phyloP scores from a whole-genome alignment of 2,329 filamentous ascomycete species.

The Ceratocystiopsis brevicomis region DNA sequence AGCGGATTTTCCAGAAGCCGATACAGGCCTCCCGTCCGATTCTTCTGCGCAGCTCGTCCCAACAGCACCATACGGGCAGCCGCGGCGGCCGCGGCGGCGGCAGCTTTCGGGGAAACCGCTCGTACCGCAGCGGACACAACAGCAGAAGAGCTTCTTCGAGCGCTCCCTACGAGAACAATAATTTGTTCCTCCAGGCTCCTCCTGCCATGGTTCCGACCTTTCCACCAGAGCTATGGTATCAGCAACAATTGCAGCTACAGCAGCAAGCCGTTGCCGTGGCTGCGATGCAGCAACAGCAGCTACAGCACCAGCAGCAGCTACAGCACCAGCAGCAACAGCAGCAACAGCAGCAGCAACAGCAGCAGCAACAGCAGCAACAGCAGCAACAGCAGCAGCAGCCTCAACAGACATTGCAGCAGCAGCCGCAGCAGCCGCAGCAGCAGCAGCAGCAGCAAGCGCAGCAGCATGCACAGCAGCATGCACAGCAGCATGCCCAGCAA shows the following conservation, averaged over 20 bases:
- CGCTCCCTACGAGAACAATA: conserved; percentile 29
- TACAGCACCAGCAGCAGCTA: not conserved
- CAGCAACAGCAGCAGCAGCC: conserved; percentile 24
- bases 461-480: conserved; percentile 20
- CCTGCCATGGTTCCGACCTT: conserved; percentile 23
- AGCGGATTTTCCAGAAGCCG: conserved; percentile 40
- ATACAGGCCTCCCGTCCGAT: conserved; percentile 33
- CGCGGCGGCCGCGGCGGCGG: conserved; percentile 30
- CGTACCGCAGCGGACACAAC: conserved; percentile 25
- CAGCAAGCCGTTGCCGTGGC: not conserved
- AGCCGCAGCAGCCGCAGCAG: conserved; percentile 30
- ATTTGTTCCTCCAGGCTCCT: conserved; percentile 20
- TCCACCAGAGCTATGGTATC: conserved; percentile 30
- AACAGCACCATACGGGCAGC: conserved; percentile 26
- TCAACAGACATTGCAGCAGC: conserved; percentile 24
- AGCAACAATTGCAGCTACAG: conserved; percentile 22
- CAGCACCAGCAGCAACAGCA: not conserved
- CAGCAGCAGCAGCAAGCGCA: conserved; percentile 21
- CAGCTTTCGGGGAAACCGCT: conserved; percentile 29
- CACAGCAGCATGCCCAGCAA: conserved; percentile 18
- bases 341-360: conserved; percentile 19
- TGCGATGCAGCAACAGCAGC: not conserved
- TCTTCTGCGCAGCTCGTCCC: conserved; percentile 41
- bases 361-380: conserved; percentile 22
- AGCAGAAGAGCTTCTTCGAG: conserved; percentile 35